Percentiles rank a stretch among this genome's conserved stretches.
These are phyloP conservation scores for Botryotinia convoluta DNA, from an alignment of 2,329 filamentous ascomycete genomes.

Conservation along the genomic window DNA sequence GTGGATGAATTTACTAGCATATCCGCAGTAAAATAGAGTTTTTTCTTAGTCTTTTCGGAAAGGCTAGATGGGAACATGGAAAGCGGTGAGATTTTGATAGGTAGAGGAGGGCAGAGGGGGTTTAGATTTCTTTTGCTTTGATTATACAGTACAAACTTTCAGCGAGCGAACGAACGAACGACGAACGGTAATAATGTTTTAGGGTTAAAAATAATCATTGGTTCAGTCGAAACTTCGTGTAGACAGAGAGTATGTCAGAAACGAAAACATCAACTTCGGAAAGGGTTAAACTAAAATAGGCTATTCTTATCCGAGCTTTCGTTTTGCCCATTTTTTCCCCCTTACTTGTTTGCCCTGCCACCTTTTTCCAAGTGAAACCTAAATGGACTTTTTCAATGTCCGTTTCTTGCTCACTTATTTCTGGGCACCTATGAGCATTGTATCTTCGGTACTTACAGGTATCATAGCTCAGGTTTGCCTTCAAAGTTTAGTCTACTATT, in stretches of 20 bases:
- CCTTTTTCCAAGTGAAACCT: constrained; percentile 10
- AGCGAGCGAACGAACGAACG: background rate
- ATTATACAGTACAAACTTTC: background rate
- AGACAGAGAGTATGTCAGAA: constrained; percentile 1
- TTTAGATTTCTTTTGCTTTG: constrained; percentile 1
- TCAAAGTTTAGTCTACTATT: background rate
- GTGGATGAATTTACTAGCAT: background rate
- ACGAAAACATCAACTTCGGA: background rate
- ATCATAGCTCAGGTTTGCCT: background rate
- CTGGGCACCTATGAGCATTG: constrained; percentile 1
- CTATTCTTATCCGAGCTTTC: constrained; percentile 6
- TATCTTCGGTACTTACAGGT: background rate
- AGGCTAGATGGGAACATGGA: background rate
- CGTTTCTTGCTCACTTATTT: background rate
- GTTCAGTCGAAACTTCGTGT: background rate
- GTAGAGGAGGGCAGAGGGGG: background rate
- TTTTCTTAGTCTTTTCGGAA: background rate
- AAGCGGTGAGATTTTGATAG: constrained; percentile 1
- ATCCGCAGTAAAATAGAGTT: constrained; percentile 3
- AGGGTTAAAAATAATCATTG: constrained; percentile 11
- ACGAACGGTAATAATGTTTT: background rate
- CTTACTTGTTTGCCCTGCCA: constrained; percentile 13
- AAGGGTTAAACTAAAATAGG: background rate
- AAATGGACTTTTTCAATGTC: constrained; percentile 15
- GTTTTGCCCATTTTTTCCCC: background rate